Conservation (phyloP, 495 filamentous ascomycete species). For the Oidiodendron maius region DNA sequence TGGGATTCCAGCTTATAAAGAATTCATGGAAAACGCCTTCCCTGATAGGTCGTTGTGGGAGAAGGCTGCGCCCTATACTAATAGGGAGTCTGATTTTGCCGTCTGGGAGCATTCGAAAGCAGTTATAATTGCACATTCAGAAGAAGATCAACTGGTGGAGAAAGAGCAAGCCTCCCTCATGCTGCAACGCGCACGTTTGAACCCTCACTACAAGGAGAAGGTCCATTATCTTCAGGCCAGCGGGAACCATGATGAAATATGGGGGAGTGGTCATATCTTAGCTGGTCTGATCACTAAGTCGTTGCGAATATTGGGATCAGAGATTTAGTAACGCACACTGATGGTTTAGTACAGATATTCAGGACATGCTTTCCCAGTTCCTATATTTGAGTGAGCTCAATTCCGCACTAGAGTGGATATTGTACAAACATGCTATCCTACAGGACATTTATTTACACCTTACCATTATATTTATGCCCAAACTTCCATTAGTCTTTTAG, state of each 20-base stretch:
- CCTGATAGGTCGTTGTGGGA: slow-evolving; percentile 13
- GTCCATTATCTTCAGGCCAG: slow-evolving; percentile 8
- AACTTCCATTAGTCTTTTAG: neutral
- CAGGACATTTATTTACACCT: no score
- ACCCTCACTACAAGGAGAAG: slow-evolving; percentile 1
- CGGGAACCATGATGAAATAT: slow-evolving; percentile 18
- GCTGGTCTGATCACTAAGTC: slow-evolving; percentile 13
- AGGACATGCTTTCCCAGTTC: no score
- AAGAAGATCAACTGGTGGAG: slow-evolving; percentile 19
- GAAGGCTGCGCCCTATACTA: slow-evolving; percentile 10
- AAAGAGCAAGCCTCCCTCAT: slow-evolving; percentile 13
- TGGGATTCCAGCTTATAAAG: slow-evolving; percentile 10
- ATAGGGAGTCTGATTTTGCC: neutral
- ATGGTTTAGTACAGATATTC: no score
- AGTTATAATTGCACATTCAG: slow-evolving; percentile 17
- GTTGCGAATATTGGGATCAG: neutral
- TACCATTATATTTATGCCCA: no score
- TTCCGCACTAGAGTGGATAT: no score
- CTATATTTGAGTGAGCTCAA: no score
- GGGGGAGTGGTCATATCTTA: slow-evolving; percentile 12
- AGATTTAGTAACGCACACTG: no score
- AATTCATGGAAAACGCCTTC: slow-evolving; percentile 18
- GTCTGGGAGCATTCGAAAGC: slow-evolving; percentile 13
- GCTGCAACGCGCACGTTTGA: slow-evolving; percentile 7
- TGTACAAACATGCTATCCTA: no score